A percentile compares a stretch with the other conserved stretches of the same genome.
phyloP scores from a whole-genome alignment of 2,329 filamentous ascomycete species.

The Claviceps spartinae region DNA sequence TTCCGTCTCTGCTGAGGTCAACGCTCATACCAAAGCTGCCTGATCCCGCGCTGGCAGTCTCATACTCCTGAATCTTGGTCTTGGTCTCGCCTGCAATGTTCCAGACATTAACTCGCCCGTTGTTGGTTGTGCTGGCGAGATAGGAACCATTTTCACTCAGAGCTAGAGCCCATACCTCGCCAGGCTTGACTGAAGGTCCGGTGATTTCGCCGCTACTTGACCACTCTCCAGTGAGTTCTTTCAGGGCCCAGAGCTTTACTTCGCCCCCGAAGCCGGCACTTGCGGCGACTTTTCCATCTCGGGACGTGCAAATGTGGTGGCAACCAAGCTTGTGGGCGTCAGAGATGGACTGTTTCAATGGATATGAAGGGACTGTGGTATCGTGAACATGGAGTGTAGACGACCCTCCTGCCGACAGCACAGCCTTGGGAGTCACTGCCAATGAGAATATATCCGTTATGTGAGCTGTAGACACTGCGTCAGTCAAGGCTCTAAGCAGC shows the following conservation, averaged over 20 bases:
- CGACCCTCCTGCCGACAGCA: slow-evolving; percentile 76
- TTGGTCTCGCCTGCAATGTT: slow-evolving; percentile 44
- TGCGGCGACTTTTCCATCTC: slow-evolving; percentile 57
- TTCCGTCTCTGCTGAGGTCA: slow-evolving; percentile 66
- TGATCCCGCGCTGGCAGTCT: slow-evolving; percentile 56
- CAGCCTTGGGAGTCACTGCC: slow-evolving; percentile 56
- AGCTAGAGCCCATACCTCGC: slow-evolving; percentile 76
- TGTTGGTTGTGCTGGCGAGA: slow-evolving; percentile 75
- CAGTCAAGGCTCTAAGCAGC: background rate
- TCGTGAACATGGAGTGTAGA: slow-evolving; percentile 72
- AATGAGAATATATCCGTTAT: slow-evolving; percentile 73
- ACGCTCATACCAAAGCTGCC: slow-evolving; percentile 85
- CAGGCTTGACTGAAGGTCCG: slow-evolving; percentile 38
- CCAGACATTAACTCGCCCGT: slow-evolving; percentile 85
- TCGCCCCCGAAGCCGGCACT: slow-evolving; percentile 85
- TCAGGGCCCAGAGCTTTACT: slow-evolving; percentile 65
- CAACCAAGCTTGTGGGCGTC: slow-evolving; percentile 78
- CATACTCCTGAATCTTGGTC: slow-evolving; percentile 65
- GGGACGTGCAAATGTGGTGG: slow-evolving; percentile 69
- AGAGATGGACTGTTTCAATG: slow-evolving; percentile 65
- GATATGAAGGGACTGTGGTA: slow-evolving; percentile 56
- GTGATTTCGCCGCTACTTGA: slow-evolving; percentile 26
- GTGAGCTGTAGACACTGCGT: slow-evolving; percentile 45
- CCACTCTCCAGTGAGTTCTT: slow-evolving; percentile 44
- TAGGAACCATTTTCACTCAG: slow-evolving; percentile 74